These are phyloP conservation scores for Chaetomidium leptoderma DNA, from an alignment of 495 filamentous ascomycete species.

Conservation along the genomic window DNA sequence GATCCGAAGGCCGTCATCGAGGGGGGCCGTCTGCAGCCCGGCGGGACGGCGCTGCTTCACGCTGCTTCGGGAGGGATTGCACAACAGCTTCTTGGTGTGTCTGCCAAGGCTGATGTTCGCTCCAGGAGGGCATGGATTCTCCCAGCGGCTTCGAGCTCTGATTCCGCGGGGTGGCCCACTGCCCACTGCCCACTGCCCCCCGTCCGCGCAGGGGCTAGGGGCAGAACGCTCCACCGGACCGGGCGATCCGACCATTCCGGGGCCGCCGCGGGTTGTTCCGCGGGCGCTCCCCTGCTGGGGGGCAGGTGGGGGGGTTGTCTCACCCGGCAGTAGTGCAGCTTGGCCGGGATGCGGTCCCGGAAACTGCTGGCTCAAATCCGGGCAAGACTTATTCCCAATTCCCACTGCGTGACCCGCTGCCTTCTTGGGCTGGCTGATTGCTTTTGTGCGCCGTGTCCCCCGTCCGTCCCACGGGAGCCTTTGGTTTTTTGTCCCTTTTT, in stretches of 20 bases:
- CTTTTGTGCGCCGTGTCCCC: neutral
- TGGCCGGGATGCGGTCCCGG: conserved; percentile 1
- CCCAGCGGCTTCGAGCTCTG: conserved; percentile 1
- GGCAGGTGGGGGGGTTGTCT: neutral
- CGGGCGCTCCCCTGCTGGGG: neutral
- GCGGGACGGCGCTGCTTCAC: neutral
- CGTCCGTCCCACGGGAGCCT: too few species aligned
- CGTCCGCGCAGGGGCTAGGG: conserved; percentile 12
- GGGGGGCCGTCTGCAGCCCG: conserved; percentile 1
- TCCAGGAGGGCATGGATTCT: neutral
- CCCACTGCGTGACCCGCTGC: neutral
- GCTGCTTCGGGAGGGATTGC: too few species aligned
- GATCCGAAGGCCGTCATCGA: neutral
- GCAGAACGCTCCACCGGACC: conserved; percentile 20
- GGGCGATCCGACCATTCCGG: conserved; percentile 28
- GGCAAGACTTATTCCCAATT: neutral
- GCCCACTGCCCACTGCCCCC: too few species aligned
- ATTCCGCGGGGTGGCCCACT: conserved; percentile 15
- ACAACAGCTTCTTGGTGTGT: neutral
- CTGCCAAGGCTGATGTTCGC: conserved; percentile 14
- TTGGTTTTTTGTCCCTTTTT: too few species aligned
- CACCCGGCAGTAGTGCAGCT: conserved; percentile 2
- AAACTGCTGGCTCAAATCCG: neutral
- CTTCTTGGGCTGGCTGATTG: neutral
- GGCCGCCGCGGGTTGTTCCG: conserved; percentile 19